Percentiles rank a stretch among this genome's conserved stretches.
phyloP scores from a whole-genome alignment of 2,329 filamentous ascomycete species.

The Pseudocercospora cruenta region DNA sequence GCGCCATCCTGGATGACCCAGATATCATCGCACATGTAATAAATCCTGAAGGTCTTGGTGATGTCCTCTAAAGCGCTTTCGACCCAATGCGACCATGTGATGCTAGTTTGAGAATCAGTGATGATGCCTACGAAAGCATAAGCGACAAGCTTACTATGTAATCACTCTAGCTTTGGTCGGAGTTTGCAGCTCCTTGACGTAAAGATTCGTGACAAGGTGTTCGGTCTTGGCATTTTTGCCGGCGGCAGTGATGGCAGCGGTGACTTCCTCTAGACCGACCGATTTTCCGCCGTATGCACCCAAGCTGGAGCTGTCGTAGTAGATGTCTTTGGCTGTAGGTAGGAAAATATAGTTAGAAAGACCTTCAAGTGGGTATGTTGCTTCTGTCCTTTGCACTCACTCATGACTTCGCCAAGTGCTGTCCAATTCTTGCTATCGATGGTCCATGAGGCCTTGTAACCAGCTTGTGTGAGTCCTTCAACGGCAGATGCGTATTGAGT shows the following conservation, averaged over 20 bases:
- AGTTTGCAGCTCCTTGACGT: slow-evolving; percentile 15
- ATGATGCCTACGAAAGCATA: too few relatives aligned
- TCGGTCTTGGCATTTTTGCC: slow-evolving; percentile 16
- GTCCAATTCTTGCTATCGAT: slow-evolving; percentile 26
- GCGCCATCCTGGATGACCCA: slow-evolving; percentile 22
- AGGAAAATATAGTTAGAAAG: background rate
- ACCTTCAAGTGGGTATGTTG: too few relatives aligned
- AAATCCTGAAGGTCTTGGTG: slow-evolving; percentile 22
- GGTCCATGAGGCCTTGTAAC: slow-evolving; percentile 19
- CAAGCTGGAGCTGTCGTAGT: slow-evolving; percentile 19
- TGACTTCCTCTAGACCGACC: slow-evolving; percentile 15
- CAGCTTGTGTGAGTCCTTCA: slow-evolving; percentile 26
- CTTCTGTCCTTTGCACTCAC: background rate
- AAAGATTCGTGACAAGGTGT: slow-evolving; percentile 22
- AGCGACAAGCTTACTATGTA: slow-evolving; percentile 15
- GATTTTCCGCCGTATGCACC: slow-evolving; percentile 19
- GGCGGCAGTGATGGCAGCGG: slow-evolving; percentile 6
- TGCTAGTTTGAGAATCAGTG: slow-evolving; percentile 7
- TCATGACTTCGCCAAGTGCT: slow-evolving; percentile 17
- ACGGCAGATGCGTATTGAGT: slow-evolving; percentile 3
- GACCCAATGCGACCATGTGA: slow-evolving; percentile 23
- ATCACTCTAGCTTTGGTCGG: slow-evolving; percentile 21
- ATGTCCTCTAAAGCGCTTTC: slow-evolving; percentile 17
- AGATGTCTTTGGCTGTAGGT: slow-evolving; percentile 13
- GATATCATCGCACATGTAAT: slow-evolving; percentile 26